Evolutionary conservation across 2,329 filamentous ascomycete genomes (phyloP).

Genomic region (Trichophyton mentagrophytes): DNA sequence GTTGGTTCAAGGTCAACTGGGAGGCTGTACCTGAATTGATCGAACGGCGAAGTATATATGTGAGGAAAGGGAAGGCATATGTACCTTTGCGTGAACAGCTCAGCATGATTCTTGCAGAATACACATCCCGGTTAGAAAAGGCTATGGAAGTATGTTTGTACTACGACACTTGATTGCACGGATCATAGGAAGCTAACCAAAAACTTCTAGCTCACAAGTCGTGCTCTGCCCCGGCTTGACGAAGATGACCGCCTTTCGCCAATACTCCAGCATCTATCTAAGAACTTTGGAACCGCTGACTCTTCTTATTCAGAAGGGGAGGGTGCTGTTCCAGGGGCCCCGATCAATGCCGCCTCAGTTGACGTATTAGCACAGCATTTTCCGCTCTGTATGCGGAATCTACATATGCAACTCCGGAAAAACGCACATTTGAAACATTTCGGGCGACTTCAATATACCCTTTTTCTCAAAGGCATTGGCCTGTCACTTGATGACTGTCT

Average conservation of each 20-base stretch:
- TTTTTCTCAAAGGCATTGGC: slow-evolving; percentile 94
- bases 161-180: slow-evolving; percentile 3
- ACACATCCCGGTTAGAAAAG: slow-evolving; percentile 63
- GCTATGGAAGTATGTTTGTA: slow-evolving; percentile 55
- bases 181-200: slow-evolving; percentile 5
- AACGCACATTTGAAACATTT: slow-evolving; percentile 89
- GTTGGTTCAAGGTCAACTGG: slow-evolving; percentile 96
- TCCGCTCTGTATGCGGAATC: slow-evolving; percentile 84
- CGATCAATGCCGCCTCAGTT: slow-evolving; percentile 66
- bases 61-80: slow-evolving; percentile 75
- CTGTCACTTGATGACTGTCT: slow-evolving; percentile 84
- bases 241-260: slow-evolving; percentile 84
- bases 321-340: slow-evolving; percentile 52
- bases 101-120: slow-evolving; percentile 82
- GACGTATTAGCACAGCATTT: slow-evolving; percentile 71
- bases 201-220: slow-evolving; percentile 59
- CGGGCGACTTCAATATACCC: slow-evolving; percentile 82
- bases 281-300: slow-evolving; percentile 89
- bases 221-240: slow-evolving; percentile 79
- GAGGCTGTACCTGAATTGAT: slow-evolving; percentile 82
- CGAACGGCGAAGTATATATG: slow-evolving; percentile 61
- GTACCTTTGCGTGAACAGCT: slow-evolving; percentile 78
- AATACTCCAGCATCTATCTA: slow-evolving; percentile 70
- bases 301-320: slow-evolving; percentile 59
- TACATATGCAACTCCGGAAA: slow-evolving; percentile 73